Base-by-base conservation (phyloP, 2,329 filamentous ascomycete species). In the Ophiocordyceps robertsii region DNA sequence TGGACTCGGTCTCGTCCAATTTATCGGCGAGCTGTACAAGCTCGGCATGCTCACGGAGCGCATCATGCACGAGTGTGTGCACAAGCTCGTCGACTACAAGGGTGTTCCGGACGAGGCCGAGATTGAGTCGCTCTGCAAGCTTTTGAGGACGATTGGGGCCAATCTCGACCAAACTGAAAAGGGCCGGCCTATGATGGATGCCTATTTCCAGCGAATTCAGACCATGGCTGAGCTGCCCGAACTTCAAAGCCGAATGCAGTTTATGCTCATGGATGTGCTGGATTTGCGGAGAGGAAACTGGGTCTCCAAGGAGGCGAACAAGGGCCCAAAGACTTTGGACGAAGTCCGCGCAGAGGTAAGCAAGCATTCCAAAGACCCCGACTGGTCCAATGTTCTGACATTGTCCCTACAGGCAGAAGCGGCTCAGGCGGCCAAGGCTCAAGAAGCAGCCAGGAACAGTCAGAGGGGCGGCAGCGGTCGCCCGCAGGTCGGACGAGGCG, bases 1-100 rank as follows among this genome's bases (percentile, higher is more conserved):
- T 64, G 92, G 92, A 67, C 84, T 98, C 50, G 92, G 92, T 81
- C 77, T 98, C 19, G 90, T 98, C 49, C 90, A 95, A 66, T 98
- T 98, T 68, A 98, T 98, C 59, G 92, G 92, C 70, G 92, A 98
- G 67, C 78, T 98, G 38, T 98, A 94, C 78, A 98, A 96, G 73
- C 80, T 98, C 47, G 82, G 84, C 61, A 98, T 98, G 92, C 76
- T 98, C 63, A 98, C 92, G 47, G 86, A 95, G 64, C 85, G 90
- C 62, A 98, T 98, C 67, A 98, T 98, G 92, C 90, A 98, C 70
- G 87, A 95, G 66, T 98, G 92, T 75, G 88, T 98, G 27, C 82
- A 88, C 69, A 95, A 94, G 66, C 77, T 98, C 49, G 85, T 98
- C 51, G 90, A 98, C 66, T 96, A 93, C 64, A 83, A 90, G 57